Evolutionary conservation across 805 yeast species (phyloP).

Genomic region (Kuraishia borneana): DNA sequence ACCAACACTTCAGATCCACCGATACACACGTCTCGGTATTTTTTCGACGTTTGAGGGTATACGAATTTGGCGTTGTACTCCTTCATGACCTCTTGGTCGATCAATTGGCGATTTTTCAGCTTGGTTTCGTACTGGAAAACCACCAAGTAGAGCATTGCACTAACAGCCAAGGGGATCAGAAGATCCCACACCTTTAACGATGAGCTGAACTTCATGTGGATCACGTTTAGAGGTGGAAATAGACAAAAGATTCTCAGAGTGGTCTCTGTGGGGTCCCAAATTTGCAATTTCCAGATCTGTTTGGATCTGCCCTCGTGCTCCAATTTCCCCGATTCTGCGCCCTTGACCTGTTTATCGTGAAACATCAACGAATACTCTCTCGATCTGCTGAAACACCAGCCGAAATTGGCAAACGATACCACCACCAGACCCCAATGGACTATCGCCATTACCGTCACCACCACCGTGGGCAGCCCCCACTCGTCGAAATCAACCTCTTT

Average conservation of each 20-base stretch:
- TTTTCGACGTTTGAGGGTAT: slow-evolving; percentile 39
- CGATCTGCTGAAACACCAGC: not conserved
- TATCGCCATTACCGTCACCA: not conserved
- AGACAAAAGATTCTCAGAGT: slow-evolving; percentile 36
- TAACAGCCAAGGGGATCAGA: slow-evolving; percentile 16
- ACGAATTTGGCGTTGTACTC: slow-evolving; percentile 58
- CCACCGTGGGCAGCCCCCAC: too few relatives aligned
- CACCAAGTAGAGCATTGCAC: slow-evolving; percentile 27
- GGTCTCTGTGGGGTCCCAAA: slow-evolving; percentile 63
- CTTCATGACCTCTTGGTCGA: slow-evolving; percentile 46
- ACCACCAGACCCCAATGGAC: not conserved
- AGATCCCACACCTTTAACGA: not conserved
- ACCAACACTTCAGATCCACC: slow-evolving; percentile 16
- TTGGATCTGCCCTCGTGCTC: not conserved
- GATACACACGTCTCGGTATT: slow-evolving; percentile 47
- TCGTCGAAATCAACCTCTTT: not conserved
- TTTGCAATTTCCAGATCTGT: slow-evolving; percentile 18
- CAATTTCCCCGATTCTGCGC: not conserved
- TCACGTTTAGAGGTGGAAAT: slow-evolving; percentile 47
- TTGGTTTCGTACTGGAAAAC: slow-evolving; percentile 33
- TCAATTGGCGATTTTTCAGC: slow-evolving; percentile 45
- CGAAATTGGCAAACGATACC: not conserved
- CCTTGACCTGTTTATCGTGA: too few relatives aligned
- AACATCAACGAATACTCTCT: not conserved
- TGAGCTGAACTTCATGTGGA: slow-evolving; percentile 7